phyloP scores from a whole-genome alignment of 129 eudicot genomes.

The sunflower (Helianthus annuus) region DNA sequence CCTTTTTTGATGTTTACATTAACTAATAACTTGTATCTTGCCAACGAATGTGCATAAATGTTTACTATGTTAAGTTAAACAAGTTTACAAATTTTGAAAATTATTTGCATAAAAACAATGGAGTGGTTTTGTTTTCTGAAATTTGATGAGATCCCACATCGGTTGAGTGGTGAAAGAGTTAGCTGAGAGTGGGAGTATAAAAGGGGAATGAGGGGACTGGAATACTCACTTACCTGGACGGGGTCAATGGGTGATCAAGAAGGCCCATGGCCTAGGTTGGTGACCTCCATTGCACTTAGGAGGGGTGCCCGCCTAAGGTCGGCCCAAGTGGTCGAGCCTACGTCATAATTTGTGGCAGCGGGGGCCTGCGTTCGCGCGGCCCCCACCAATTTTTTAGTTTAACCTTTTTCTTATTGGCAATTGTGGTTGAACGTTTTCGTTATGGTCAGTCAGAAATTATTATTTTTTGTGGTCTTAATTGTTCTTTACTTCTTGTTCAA shows the following conservation, averaged over 20 bases:
- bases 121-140: neutral
- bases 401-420: neutral
- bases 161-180: neutral
- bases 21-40: too few relatives aligned
- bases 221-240: conserved; percentile 50
- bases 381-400: neutral
- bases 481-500: too few relatives aligned
- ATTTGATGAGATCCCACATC: conserved; percentile 21
- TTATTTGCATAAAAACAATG: neutral
- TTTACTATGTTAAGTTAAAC: neutral
- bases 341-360: conserved; percentile 55
- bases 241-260: conserved; percentile 53
- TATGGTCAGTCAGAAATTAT: too few relatives aligned
- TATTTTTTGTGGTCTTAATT: too few relatives aligned
- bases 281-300: conserved; percentile 31
- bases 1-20: too few relatives aligned
- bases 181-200: neutral
- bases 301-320: conserved; percentile 59
- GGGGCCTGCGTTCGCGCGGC: conserved; percentile 61
- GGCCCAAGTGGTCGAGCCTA: conserved; percentile 59
- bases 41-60: too few relatives aligned
- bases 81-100: neutral
- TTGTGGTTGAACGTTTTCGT: too few relatives aligned
- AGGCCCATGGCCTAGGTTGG: conserved; percentile 55
- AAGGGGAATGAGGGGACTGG: neutral